Conservation (phyloP, 2,329 filamentous ascomycete genomes). For the Venturia nashicola region DNA sequence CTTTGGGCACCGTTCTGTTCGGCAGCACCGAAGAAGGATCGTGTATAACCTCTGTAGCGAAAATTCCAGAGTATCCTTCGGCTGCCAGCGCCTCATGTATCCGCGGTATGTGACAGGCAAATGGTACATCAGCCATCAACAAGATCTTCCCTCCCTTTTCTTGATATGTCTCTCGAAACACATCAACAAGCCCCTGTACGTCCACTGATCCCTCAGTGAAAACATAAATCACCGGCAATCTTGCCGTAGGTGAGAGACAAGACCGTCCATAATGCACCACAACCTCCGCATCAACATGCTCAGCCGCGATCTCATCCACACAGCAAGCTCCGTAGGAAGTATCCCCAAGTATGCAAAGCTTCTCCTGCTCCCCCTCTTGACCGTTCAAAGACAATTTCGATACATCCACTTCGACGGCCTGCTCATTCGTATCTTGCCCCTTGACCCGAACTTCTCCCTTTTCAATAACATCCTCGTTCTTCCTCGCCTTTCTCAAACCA, state of each 20-base stretch:
- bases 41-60: conserved; percentile 60
- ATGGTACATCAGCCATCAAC: conserved; percentile 83
- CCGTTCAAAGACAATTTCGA: not conserved
- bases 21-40: conserved; percentile 72
- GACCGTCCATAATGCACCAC: conserved; percentile 91
- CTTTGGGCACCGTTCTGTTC: conserved; percentile 59
- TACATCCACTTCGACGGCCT: not conserved
- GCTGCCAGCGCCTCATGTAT: conserved; percentile 44
- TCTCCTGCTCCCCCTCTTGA: conserved; percentile 25
- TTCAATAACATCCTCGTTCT: not conserved
- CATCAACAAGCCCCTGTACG: conserved; percentile 41
- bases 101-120: conserved; percentile 56
- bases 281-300: conserved; percentile 81
- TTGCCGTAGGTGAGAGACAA: conserved; percentile 79
- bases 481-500: conserved; percentile 25
- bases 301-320: conserved; percentile 90
- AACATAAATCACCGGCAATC: conserved; percentile 79
- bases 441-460: conserved; percentile 3
- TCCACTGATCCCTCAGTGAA: conserved; percentile 68
- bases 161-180: conserved; percentile 58
- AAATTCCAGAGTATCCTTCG: conserved; percentile 57
- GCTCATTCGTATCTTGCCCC: conserved; percentile 6
- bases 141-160: conserved; percentile 53
- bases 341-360: conserved; percentile 78
- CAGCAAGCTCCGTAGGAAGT: conserved; percentile 97